These are phyloP conservation scores for Yamadazyma paraphyllophila DNA, from an alignment of 805 yeast genomes.

Conservation along the genomic window DNA sequence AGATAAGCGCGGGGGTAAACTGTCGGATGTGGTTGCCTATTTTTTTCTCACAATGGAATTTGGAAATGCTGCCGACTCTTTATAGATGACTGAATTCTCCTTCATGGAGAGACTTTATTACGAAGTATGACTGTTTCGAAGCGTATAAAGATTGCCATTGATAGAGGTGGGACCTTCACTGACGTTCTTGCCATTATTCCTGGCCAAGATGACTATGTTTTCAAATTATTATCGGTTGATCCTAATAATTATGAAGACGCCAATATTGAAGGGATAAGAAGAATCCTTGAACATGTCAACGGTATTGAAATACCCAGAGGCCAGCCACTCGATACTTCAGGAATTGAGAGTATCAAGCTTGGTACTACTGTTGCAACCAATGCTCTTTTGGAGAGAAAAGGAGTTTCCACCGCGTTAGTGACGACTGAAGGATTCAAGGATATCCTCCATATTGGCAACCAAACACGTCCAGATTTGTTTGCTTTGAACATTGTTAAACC, in stretches of 20 bases:
- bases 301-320: constrained; percentile 24
- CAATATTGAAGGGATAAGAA: constrained; percentile 20
- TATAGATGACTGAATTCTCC: not conserved
- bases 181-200: constrained; percentile 40
- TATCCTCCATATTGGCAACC: constrained; percentile 21
- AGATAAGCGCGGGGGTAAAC: not conserved
- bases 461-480: constrained; percentile 21
- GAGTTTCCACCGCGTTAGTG: constrained; percentile 17
- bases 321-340: constrained; percentile 15
- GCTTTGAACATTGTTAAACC: constrained; percentile 17
- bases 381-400: constrained; percentile 23
- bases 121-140: not conserved
- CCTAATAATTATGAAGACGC: constrained; percentile 20
- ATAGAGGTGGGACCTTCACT: constrained; percentile 27
- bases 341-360: constrained; percentile 19
- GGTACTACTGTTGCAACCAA: constrained; percentile 32
- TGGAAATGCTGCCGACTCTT: not conserved
- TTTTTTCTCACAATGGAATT: not conserved
- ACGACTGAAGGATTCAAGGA: constrained; percentile 22
- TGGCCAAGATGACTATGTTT: constrained; percentile 55
- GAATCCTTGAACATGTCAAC: constrained; percentile 16
- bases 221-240: constrained; percentile 30
- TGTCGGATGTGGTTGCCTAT: not conserved
- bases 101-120: not conserved
- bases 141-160: constrained; percentile 18